These are phyloP conservation scores for Myxozyma neglecta DNA, from an alignment of 805 yeast genomes.

Conservation along the genomic window DNA sequence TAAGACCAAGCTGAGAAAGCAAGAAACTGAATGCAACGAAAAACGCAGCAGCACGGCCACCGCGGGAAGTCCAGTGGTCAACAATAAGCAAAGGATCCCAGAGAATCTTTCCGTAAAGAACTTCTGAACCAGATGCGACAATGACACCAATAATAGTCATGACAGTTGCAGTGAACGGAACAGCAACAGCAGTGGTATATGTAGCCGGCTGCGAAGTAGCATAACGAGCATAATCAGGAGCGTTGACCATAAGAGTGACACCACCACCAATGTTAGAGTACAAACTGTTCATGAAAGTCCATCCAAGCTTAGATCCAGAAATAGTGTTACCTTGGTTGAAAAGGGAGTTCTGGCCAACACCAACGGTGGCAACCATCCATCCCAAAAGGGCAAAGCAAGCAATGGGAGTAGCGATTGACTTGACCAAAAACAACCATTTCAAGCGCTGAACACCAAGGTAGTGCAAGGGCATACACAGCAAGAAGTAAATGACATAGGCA, in stretches of 20 bases:
- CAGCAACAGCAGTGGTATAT: conserved; percentile 43
- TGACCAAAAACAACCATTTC: conserved; percentile 20
- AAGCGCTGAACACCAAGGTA: conserved; percentile 22
- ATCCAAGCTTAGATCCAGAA: conserved; percentile 40
- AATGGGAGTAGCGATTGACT: conserved; percentile 23
- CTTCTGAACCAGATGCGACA: conserved; percentile 47
- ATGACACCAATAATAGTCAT: conserved; percentile 51
- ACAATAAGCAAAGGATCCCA: conserved; percentile 51
- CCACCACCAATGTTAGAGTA: conserved; percentile 45
- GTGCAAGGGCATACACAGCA: conserved; percentile 24
- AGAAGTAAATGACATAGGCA: conserved; percentile 25
- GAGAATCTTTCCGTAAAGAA: conserved; percentile 44
- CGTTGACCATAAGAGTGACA: conserved; percentile 46
- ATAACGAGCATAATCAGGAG: conserved; percentile 48
- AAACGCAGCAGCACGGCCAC: conserved; percentile 51
- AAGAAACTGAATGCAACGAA: conserved; percentile 44
- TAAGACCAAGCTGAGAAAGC: conserved; percentile 43
- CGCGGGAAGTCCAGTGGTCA: conserved; percentile 45
- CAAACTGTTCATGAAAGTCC: conserved; percentile 48
- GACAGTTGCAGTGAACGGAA: conserved; percentile 45
- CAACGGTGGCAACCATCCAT: conserved; percentile 23
- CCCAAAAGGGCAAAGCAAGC: conserved; percentile 26
- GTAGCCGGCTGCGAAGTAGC: conserved; percentile 41
- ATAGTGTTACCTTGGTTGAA: conserved; percentile 32
- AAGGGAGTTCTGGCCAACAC: conserved; percentile 24